Evolutionary conservation across 176 grass and related monocot genomes (phyloP).

Genomic region (Poa pratensis): DNA sequence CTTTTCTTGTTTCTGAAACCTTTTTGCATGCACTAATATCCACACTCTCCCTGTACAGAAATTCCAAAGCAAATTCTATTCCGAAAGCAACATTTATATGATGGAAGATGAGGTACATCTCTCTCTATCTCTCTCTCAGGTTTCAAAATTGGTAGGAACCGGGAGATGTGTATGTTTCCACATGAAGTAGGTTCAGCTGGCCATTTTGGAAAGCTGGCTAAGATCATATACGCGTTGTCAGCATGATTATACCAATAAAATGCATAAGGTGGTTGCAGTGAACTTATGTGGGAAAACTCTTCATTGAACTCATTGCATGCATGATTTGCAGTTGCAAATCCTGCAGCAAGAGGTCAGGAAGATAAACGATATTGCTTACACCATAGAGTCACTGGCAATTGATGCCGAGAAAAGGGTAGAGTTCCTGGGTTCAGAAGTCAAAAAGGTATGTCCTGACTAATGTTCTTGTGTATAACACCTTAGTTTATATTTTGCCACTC

Average conservation of each 20-base stretch:
- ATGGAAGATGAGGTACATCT: conserved; percentile 76
- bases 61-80: conserved; percentile 42
- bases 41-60: conserved; percentile 52
- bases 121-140: background rate
- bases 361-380: conserved; percentile 56
- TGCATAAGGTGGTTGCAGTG: conserved; percentile 14
- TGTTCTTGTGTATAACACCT: conserved; percentile 13
- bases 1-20: conserved; percentile 16
- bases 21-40: conserved; percentile 34
- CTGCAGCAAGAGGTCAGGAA: conserved; percentile 61
- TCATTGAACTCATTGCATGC: conserved; percentile 40
- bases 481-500: conserved; percentile 22
- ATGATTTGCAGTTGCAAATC: conserved; percentile 54
- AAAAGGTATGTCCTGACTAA: conserved; percentile 55
- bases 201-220: background rate
- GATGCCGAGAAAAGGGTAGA: conserved; percentile 67
- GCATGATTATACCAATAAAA: conserved; percentile 9
- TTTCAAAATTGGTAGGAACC: conserved; percentile 4
- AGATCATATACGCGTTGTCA: conserved; percentile 9
- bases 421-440: conserved; percentile 61
- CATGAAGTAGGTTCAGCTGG: background rate
- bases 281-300: conserved; percentile 17
- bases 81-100: conserved; percentile 51
- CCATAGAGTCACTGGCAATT: conserved; percentile 56
- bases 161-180: background rate